phyloP scores from a whole-genome alignment of 2,329 filamentous ascomycete genomes.

The Sarocladiaceae sp. region DNA sequence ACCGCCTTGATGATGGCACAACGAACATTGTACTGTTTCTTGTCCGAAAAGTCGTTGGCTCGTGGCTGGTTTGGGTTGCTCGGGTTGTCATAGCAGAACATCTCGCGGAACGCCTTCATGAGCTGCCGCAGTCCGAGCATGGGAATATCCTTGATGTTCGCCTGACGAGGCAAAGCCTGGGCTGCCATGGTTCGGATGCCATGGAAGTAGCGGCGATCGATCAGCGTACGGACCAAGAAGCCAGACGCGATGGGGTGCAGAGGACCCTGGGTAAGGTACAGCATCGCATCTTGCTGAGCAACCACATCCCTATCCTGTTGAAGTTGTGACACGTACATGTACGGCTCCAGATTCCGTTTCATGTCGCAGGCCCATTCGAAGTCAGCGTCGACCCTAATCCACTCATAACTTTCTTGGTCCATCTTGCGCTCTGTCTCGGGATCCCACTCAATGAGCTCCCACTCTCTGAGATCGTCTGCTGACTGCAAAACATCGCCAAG shows the following conservation, averaged over 20 bases:
- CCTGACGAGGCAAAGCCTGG: constrained; percentile 69
- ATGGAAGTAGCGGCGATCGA: constrained; percentile 89
- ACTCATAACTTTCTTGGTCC: constrained; percentile 95
- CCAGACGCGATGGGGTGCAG: constrained; percentile 80
- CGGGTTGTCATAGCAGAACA: constrained; percentile 77
- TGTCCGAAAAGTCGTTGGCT: constrained; percentile 88
- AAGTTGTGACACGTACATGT: constrained; percentile 97
- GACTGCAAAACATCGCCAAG: constrained; percentile 84
- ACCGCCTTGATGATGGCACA: constrained; percentile 77
- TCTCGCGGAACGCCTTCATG: constrained; percentile 75
- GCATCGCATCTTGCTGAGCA: constrained; percentile 71
- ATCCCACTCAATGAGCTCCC: constrained; percentile 85
- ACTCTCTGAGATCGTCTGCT: constrained; percentile 73
- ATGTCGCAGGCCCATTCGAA: constrained; percentile 96
- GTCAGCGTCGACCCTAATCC: constrained; percentile 96
- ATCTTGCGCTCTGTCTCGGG: constrained; percentile 83
- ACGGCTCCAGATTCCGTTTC: constrained; percentile 74
- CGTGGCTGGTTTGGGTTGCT: constrained; percentile 69
- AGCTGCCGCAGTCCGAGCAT: constrained; percentile 81
- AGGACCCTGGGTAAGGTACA: constrained; percentile 61
- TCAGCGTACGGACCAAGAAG: constrained; percentile 79
- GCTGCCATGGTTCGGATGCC: constrained; percentile 86
- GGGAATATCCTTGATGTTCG: constrained; percentile 55
- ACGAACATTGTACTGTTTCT: constrained; percentile 77
- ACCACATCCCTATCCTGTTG: constrained; percentile 96